These are phyloP conservation scores for Rhynchosporium agropyri DNA, from an alignment of 2,329 filamentous ascomycete genomes.

Conservation along the genomic window DNA sequence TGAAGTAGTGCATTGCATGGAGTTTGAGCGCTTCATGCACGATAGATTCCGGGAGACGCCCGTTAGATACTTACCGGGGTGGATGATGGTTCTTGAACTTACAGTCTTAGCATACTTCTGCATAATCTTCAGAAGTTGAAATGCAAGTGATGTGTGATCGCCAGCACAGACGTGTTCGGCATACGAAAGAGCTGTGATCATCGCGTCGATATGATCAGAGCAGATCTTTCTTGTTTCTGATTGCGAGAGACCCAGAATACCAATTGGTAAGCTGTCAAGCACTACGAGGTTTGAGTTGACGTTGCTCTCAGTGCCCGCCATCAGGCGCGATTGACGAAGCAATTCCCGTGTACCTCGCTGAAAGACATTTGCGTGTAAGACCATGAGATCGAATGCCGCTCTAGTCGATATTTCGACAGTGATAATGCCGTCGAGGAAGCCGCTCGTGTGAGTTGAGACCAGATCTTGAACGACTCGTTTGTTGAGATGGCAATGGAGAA, in stretches of 20 bases:
- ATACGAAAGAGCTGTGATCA: constrained; percentile 32
- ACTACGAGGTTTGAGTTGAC: constrained; percentile 22
- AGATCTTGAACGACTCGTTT: constrained; percentile 35
- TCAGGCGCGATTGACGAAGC: constrained; percentile 27
- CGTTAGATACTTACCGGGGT: background rate
- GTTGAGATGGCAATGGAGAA: constrained; percentile 33
- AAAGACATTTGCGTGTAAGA: constrained; percentile 30
- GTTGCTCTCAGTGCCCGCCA: constrained; percentile 13
- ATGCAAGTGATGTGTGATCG: constrained; percentile 24
- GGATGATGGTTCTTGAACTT: constrained; percentile 8
- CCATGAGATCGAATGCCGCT: constrained; percentile 30
- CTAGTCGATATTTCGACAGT: constrained; percentile 32
- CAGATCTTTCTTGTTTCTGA: constrained; percentile 31
- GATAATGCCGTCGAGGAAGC: constrained; percentile 26
- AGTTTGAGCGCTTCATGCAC: constrained; percentile 33
- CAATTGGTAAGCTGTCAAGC: constrained; percentile 31
- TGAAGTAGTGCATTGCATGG: constrained; percentile 38
- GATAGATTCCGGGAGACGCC: constrained; percentile 22
- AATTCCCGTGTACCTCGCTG: constrained; percentile 25
- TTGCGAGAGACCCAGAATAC: constrained; percentile 26
- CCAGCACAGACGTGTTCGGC: constrained; percentile 29
- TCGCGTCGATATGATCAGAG: constrained; percentile 32
- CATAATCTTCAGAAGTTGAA: constrained; percentile 26
- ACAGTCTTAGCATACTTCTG: constrained; percentile 30
- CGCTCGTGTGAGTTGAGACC: constrained; percentile 31